Evolutionary conservation across 2,329 filamentous ascomycete genomes (phyloP).

Genomic region (Trichoderma pleuroti): DNA sequence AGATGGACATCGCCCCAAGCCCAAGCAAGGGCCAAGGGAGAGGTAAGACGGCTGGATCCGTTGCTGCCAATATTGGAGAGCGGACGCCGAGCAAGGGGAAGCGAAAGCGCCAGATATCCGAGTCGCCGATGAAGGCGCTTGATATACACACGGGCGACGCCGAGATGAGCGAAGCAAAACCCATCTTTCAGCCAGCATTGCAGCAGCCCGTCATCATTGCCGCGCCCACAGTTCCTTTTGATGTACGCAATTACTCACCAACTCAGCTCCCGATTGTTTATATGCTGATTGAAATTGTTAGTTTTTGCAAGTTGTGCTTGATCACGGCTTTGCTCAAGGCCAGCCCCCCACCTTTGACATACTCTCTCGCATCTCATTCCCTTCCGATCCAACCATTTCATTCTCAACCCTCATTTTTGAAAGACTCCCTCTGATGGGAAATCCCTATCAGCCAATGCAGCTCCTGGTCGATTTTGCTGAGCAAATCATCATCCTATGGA

Average conservation of each 20-base stretch:
- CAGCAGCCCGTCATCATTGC: conserved; percentile 23
- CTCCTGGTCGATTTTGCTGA: conserved; percentile 63
- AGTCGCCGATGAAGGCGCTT: conserved; percentile 64
- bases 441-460: conserved; percentile 45
- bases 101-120: conserved; percentile 61
- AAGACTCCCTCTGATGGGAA: conserved; percentile 57
- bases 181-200: conserved; percentile 20
- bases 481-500: conserved; percentile 65
- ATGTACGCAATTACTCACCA: conserved; percentile 36
- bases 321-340: conserved; percentile 54
- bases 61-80: conserved; percentile 46
- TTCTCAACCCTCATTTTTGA: conserved; percentile 67
- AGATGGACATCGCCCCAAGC: conserved; percentile 55
- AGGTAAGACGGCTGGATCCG: conserved; percentile 39
- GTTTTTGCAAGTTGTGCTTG: conserved; percentile 62
- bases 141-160: conserved; percentile 48
- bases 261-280: neutral
- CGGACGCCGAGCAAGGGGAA: conserved; percentile 66
- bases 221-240: conserved; percentile 37
- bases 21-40: conserved; percentile 49
- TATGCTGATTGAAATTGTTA: conserved; percentile 30
- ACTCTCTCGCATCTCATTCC: conserved; percentile 61
- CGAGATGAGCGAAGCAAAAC: conserved; percentile 33
- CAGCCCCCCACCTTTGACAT: conserved; percentile 64
- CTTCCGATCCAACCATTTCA: conserved; percentile 57